Evolutionary conservation across 192 early-diverging fungal species (phyloP), one percentile per base, ranked within the genome.

Genomic region (Haplosporangium gracile): DNA sequence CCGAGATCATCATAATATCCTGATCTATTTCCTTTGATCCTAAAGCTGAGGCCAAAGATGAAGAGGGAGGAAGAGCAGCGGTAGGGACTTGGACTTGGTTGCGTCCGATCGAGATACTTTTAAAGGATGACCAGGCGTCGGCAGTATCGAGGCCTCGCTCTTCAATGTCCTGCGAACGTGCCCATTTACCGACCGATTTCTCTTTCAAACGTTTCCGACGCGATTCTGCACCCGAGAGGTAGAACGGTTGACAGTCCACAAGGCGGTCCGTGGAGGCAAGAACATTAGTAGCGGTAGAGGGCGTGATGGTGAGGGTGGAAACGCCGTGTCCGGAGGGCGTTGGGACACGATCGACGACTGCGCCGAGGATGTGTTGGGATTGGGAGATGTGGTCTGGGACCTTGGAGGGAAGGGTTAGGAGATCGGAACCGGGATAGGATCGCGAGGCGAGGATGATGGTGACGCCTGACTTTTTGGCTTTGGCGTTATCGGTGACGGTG

Each of bases 1-100:
- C 91, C 4, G 91, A 90, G 34, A 88, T 55, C 51, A 91, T 76
- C 13, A 89, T 75, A 24, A 90, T 76, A 80, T 81, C 79, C 43
- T 86, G 84, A 18, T 13, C 8, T 3, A 36, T 32, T 20, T 51
- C 49, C 63, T 15, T 24, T 72, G 69, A 22, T 70, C 10, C 7
- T 57, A 70, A 68, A 29, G 69, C 68, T 24, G 68, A 74, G 2
- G 72, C 6, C 7, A 43, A 13, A 22, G 11, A 16, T 20, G 70
- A 71, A 10, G 70, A 38, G 10, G 77, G 34, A 40, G 83, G 74
- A 24, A 77, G 71, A 22, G 36, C 79, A 0, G 76, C 75, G 15
- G 68, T n/a, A 22, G 84, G 84, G 20, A 86, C 79, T 24, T 78
- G 74, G 45, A 86, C 84, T 68, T 86, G 84, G 45, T 86, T 86